A percentile compares a stretch with the other conserved stretches of the same genome.
Conservation (phyloP, 1,284 basidiomycete species). For the Tilletiopsis washingtonensis region DNA sequence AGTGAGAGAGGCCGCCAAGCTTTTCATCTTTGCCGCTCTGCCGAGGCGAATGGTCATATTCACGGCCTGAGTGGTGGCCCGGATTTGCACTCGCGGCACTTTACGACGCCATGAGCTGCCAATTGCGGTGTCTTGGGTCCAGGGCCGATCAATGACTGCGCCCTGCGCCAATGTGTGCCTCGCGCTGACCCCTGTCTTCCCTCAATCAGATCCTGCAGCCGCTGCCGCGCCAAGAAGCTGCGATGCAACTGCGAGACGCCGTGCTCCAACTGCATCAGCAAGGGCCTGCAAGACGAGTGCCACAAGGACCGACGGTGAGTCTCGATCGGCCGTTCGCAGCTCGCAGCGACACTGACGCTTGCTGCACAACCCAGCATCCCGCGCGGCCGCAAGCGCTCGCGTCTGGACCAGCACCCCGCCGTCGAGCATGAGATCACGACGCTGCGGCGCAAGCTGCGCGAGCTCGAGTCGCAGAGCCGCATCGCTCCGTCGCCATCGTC, state of each 20-base stretch:
- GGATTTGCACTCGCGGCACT: neutral
- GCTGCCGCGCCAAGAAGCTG: constrained; percentile 4
- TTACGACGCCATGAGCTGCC: neutral
- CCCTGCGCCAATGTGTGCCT: neutral
- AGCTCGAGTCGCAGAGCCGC: neutral
- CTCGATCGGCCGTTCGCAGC: too few species aligned
- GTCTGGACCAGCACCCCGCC: neutral
- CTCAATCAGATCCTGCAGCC: neutral
- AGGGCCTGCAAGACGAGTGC: constrained; percentile 21
- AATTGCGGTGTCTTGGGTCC: too few species aligned
- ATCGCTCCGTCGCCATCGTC: too few species aligned
- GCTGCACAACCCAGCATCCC: too few species aligned
- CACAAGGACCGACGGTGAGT: constrained; percentile 23
- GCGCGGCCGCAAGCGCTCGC: constrained; percentile 19
- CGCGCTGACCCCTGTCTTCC: neutral
- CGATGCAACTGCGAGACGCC: constrained; percentile 1
- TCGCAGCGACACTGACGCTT: too few species aligned
- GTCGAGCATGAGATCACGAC: neutral
- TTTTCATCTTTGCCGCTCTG: too few species aligned
- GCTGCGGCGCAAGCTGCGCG: neutral
- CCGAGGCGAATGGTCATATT: too few species aligned
- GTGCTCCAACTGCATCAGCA: constrained; percentile 24
- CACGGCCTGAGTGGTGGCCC: too few species aligned
- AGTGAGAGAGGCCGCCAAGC: too few species aligned
- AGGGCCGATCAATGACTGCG: neutral